These are phyloP conservation scores for Solanum rostratum DNA, from an alignment of 257 asterid genomes.

Conservation along the genomic window DNA sequence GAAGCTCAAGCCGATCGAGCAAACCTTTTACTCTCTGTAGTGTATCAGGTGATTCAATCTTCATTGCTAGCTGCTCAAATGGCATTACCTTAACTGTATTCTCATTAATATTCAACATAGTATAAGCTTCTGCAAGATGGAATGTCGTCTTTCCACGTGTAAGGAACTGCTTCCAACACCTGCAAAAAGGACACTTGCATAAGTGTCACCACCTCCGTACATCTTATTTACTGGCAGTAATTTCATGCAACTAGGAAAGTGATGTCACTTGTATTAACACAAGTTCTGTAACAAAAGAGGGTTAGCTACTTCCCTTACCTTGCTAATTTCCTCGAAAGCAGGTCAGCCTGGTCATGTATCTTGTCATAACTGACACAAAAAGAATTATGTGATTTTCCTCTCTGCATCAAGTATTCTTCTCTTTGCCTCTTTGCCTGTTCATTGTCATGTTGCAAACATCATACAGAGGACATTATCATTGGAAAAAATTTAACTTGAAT, in stretches of 20 bases:
- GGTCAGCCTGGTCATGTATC: slow-evolving; percentile 56
- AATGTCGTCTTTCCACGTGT: slow-evolving; percentile 41
- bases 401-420: slow-evolving; percentile 73
- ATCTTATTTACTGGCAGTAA: neutral
- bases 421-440: slow-evolving; percentile 80
- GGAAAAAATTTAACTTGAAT: neutral
- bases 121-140: slow-evolving; percentile 51
- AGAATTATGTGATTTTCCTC: slow-evolving; percentile 44
- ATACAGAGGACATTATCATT: neutral
- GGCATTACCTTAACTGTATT: slow-evolving; percentile 65
- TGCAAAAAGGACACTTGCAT: slow-evolving; percentile 10
- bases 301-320: slow-evolving; percentile 28
- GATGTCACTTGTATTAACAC: neutral
- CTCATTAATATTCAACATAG: slow-evolving; percentile 51
- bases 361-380: slow-evolving; percentile 29
- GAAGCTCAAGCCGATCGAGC: slow-evolving; percentile 74
- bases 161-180: slow-evolving; percentile 67
- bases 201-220: neutral
- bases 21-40: slow-evolving; percentile 57
- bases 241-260: neutral
- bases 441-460: neutral
- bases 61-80: slow-evolving; percentile 75
- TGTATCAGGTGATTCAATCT: slow-evolving; percentile 55
- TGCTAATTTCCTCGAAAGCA: slow-evolving; percentile 56
- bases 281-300: neutral